Evolutionary conservation across 1,139 yeast species (phyloP), one percentile per base, ranked within the genome.

Genomic region (Arxiozyma bovina): DNA sequence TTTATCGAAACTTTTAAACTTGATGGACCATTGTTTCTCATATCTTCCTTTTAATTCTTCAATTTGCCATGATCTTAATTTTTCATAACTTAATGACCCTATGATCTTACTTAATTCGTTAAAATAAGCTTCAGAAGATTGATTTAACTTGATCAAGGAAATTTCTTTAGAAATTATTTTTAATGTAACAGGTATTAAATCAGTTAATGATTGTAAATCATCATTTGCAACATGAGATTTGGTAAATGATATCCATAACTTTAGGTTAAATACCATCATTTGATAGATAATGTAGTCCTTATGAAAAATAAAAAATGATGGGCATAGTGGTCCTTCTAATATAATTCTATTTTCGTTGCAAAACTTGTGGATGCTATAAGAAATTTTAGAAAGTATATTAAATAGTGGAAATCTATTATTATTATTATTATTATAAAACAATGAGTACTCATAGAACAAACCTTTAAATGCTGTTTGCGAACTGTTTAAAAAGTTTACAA

Each of bases 51-150:
- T 82, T 45, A 81, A 64, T 41, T 69, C 70, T 7, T 68, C 63
- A 21, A 85, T 73, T 67, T 87, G 95, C 38, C 71, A 69, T 50
- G 74, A 74, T 64, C 91, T 79, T 59, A 85, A 73, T 20, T 77
- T 76, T 7, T 74, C 76, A 60, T 80, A 79, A 7, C 79, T 69
- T 18, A 76, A 68, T 50, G 48, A 64, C 22, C 50, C 30, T 12
- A 57, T 34, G 30, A 55, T 54, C 11, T 43, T 50, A 17, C 22
- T 25, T 8, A 54, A 48, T 17, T 50, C 41, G 1, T 34, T 48
- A 20, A 50, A 41, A 55, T 52, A 57, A 44, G 50, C 15, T 21
- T 30, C 56, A 23, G 38, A 52, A 18, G 55, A 27, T 4, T 51
- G 20, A 42, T 45, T 15, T 20, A 34, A 47, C 38, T 47, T 47